Evolutionary conservation across 768 basidiomycete species (phyloP), one percentile per base, ranked within the genome.

Genomic region (Boletus reticuloceps): DNA sequence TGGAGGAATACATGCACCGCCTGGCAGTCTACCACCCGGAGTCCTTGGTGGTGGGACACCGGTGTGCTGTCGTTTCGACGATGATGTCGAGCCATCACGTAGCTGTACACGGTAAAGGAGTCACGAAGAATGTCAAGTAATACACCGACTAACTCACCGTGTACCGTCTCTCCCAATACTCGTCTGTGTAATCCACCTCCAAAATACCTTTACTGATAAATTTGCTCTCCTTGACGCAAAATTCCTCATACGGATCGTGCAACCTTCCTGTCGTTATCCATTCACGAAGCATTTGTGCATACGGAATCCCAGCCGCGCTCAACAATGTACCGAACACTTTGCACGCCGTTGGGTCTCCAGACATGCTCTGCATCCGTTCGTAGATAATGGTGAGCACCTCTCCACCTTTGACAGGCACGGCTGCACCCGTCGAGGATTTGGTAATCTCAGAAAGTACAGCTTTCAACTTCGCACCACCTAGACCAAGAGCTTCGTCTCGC

Each of bases 111-210:
- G 34, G 49, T 40, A 60, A 47, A 20, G 11, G 12, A 14, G 14
- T 36, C 6, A 46, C 39, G 46, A 48, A 58, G n/a, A 34, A 43
- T 20, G 39, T 40, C 13, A 54, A 56, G 52, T 20, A 57, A 47
- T 19, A 42, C 5, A 25, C 20, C 45, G 11, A 44, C 45, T 39
- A 39, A 71, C 85, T 62, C 47, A 97, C 92, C 40, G 94, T 98
- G 73, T 98, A 99, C 57, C 96, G 78, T 56, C 91, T 75, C 65
- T 98, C 97, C 97, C 97, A 99, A 71, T 99, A 98, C 63, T 98
- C 96, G 69, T 99, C 97, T 16, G 91, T 94, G 71, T 96, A 98
- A 71, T 98, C 97, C 75, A 89, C 81, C 64, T 97, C 95, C 61
- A 98, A 74, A 39, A 89, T 90, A 6, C 91, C 91, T 48, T 91